These are phyloP conservation scores for Anthracocystis setariae DNA, from an alignment of 1,284 basidiomycete species.

Conservation along the genomic window DNA sequence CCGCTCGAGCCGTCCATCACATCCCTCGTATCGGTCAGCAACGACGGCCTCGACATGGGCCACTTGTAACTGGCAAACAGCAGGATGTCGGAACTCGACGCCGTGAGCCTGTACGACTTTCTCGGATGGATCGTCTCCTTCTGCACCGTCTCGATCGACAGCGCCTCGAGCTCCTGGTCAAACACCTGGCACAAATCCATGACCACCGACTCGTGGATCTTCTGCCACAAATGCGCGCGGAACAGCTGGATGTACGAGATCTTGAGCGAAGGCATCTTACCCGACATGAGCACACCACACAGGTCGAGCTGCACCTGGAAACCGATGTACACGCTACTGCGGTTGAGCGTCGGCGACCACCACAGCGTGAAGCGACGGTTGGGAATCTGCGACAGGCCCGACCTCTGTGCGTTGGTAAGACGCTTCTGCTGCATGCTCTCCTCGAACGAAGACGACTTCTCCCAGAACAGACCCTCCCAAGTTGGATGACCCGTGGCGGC, in stretches of 20 bases:
- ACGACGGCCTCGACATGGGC: conserved; percentile 95
- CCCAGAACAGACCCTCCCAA: conserved; percentile 73
- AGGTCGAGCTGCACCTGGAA: conserved; percentile 99
- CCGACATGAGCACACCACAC: conserved; percentile 87
- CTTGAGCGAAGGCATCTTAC: conserved; percentile 87
- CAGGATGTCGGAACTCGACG: conserved; percentile 88
- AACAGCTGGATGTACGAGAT: conserved; percentile 96
- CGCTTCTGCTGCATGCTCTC: conserved; percentile 86
- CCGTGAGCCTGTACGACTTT: conserved; percentile 99
- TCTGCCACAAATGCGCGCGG: conserved; percentile 99
- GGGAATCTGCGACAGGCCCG: conserved; percentile 96
- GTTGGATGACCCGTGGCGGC: conserved; percentile 88
- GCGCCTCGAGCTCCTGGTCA: conserved; percentile 96
- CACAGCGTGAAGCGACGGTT: conserved; percentile 99
- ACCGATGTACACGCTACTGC: conserved; percentile 98
- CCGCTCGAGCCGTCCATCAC: conserved; percentile 95
- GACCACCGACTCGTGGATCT: conserved; percentile 79
- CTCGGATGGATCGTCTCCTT: conserved; percentile 98
- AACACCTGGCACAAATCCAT: conserved; percentile 98
- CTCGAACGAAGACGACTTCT: conserved; percentile 79
- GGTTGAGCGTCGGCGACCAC: conserved; percentile 97
- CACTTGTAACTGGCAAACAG: conserved; percentile 91
- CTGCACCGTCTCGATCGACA: conserved; percentile 99
- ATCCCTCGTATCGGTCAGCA: conserved; percentile 95
- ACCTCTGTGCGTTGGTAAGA: conserved; percentile 91